Base-by-base conservation (phyloP, 257 asterid genomes). In the Nicotiana obtusifolia region DNA sequence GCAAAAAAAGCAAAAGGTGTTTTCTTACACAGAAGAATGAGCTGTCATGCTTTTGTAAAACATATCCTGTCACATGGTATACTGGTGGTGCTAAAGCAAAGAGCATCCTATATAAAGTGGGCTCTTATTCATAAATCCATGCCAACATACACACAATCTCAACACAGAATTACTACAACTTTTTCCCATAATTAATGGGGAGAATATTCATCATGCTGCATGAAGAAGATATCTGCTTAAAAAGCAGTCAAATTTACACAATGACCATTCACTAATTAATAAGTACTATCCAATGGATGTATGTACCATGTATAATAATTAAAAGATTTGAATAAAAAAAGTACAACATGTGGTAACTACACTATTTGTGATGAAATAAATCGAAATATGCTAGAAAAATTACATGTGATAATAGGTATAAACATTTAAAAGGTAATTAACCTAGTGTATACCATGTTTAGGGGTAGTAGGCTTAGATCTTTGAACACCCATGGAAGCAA, bases 401-500 rank as follows among this genome's bases (percentile, higher is more conserved):
- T 7, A 31, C 35, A 20, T 71, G 56, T 20, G 35, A 44, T 64
- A 64, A 64, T 64, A 64, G 37, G 61, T 52, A 7, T 62, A 11
- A 10, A 26, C n/a, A 56, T 53, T 76, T 76, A 49, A 30, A 31
- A 13, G 14, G 11, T 1, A 2, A 37, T 37, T 37, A 37, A 7
- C 2, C 44, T 41, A 41, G 3, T 5, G 13, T n/a, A 77, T 86
- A 92, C 93, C 95, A 85, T 92, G 92, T 78, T 94, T 95, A 9
- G 98, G 98, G 33, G 98, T 90, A 68, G 98, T 91, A 30, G 98
- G 98, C 84, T 95, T 95, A 65, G 99, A 95, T 94, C 96, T 87
- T 57, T 94, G 97, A 89, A 92, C 96, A 19, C 99, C 99, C 88
- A 95, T 84, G 76, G 99, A 95, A 64, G 98, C 99, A 52, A 95